Base-by-base conservation (phyloP, 2,329 filamentous ascomycete genomes). In the Ophiostoma populinum region DNA sequence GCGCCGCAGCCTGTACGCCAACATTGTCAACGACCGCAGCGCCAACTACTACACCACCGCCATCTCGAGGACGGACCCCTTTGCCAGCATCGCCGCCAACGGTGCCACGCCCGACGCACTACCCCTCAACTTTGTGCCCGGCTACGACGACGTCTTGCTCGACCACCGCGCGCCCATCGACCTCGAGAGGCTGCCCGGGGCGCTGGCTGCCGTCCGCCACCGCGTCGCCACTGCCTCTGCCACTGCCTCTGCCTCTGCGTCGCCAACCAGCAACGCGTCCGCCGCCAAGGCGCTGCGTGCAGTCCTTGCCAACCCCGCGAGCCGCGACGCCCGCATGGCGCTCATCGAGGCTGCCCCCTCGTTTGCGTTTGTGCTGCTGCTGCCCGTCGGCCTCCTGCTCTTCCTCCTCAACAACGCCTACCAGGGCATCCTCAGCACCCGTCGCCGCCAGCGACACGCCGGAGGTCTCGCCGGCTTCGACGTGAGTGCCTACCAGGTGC, bases 1-100 rank as follows among this genome's bases (percentile, higher is more conserved):
- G 51, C 66, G 80, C 36, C 76, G 75, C 39, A 79, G 72, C 4
- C 59, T 92, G 2, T 95, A 95, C 53, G 67, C 78, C 27, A 95
- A 95, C 50, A 75, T 92, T 31, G 60, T 80, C 49, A 93, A 94
- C 53, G 87, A 95, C 56, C 65, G 75, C 36, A 81, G 71, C 29
- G 81, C 82, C 5, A 71, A 77, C 1, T 82, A 80, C 55, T 93
- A 87, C 52, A 94, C 87, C 0, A 81, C 83, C 0, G 65, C 64
- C 15, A 82, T 94, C 30, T 66, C 75, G 17, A 75, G 74, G 47
- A 79, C 66, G 1, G 81, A 95, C 47, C 86, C 85, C 0, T 95
- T 74, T 49, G 64, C 64, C 1, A 35, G 37, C 20, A 25, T 37
- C 11, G 17, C n/a, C 4, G 24, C 35, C 12, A 31, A 32, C 3